Evolutionary conservation across 805 yeast species (phyloP).

Genomic region (Saccharomycopsis sp.): DNA sequence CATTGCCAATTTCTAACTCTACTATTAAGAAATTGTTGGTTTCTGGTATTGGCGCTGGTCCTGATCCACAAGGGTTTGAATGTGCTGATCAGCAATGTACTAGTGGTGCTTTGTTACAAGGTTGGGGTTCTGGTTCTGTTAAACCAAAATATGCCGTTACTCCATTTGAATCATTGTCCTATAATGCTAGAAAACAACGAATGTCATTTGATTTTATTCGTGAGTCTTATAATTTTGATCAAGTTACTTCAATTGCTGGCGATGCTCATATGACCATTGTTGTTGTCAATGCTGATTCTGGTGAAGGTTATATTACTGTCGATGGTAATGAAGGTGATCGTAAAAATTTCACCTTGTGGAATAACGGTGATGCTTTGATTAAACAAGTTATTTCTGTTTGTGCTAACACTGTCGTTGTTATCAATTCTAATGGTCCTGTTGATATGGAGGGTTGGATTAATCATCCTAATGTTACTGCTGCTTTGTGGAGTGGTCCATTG

Average conservation of each 20-base stretch:
- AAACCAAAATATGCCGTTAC: conserved; percentile 48
- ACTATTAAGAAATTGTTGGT: conserved; percentile 31
- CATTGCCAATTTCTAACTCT: conserved; percentile 43
- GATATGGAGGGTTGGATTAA: conserved; percentile 49
- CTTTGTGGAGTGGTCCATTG: conserved; percentile 46
- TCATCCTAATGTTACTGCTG: conserved; percentile 51
- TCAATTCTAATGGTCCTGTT: conserved; percentile 54
- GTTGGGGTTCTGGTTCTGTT: conserved; percentile 67
- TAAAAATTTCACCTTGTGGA: conserved; percentile 46
- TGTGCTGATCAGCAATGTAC: conserved; percentile 45
- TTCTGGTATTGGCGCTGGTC: conserved; percentile 48
- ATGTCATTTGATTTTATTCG: conserved; percentile 38
- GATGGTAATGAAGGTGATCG: conserved; percentile 60
- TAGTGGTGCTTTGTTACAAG: conserved; percentile 48
- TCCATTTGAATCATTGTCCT: conserved; percentile 48
- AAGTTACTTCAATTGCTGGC: conserved; percentile 38
- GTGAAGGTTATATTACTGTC: conserved; percentile 51
- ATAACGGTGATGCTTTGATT: conserved; percentile 49
- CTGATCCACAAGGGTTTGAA: conserved; percentile 44
- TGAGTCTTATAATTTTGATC: conserved; percentile 40
- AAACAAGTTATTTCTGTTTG: conserved; percentile 41
- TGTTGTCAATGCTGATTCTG: conserved; percentile 46
- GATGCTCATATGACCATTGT: conserved; percentile 49
- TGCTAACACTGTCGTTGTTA: conserved; percentile 50
- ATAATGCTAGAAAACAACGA: conserved; percentile 38